These are phyloP conservation scores for Gossypium sturtianum DNA, from an alignment of 345 rosid genomes.

Conservation along the genomic window DNA sequence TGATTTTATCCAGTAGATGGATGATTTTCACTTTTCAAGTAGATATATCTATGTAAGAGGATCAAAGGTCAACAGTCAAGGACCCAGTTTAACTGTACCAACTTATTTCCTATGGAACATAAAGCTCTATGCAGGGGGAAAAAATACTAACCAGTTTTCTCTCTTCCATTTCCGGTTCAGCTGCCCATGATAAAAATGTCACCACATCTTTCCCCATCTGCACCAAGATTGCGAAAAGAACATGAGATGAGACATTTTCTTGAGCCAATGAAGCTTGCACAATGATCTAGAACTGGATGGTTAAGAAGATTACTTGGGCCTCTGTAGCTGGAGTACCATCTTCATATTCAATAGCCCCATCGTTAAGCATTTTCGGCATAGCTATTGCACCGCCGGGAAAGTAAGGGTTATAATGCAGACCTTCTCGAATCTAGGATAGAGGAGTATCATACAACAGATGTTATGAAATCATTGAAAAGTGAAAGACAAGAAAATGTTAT, in stretches of 20 bases:
- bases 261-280: not conserved
- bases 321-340: constrained; percentile 98
- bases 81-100: not conserved
- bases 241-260: not conserved
- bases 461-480: not conserved
- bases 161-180: constrained; percentile 99
- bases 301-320: constrained; percentile 63
- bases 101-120: not conserved
- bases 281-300: not conserved
- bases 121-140: not conserved
- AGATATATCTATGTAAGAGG: not conserved
- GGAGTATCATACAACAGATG: not conserved
- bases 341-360: constrained; percentile 95
- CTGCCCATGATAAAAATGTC: constrained; percentile 88
- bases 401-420: constrained; percentile 93
- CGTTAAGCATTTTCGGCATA: constrained; percentile 96
- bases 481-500: not conserved
- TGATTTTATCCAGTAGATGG: not conserved
- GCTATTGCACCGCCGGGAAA: constrained; percentile 99
- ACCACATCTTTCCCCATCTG: constrained; percentile 99
- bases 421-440: constrained; percentile 67
- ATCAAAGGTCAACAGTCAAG: not conserved
- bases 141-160: constrained; percentile 68
- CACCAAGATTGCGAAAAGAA: not conserved
- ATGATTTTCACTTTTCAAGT: not conserved